Base-by-base conservation (phyloP, 805 yeast genomes). In the Wickerhamiella brachini region DNA sequence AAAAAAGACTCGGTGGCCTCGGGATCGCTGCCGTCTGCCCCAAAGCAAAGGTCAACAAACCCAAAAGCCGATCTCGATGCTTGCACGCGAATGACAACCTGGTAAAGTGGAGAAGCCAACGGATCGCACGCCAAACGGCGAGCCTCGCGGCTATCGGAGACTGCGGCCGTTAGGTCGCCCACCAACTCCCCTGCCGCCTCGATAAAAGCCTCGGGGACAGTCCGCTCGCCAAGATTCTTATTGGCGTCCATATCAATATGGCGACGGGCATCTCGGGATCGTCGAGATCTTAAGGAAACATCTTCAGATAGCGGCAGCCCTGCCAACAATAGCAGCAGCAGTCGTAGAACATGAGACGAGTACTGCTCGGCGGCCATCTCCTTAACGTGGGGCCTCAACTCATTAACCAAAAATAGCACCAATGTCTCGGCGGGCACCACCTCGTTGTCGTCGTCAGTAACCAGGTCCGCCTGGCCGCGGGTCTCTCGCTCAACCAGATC, bases 261-360 rank as follows among this genome's bases (percentile, higher is more conserved):
- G 64, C 88, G 88, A 65, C 97, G 79, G 6, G 97, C 96, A 23
- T 59, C 66, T 80, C 83, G 66, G 79, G 88, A 48, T 87, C 84
- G 67, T 75, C 86, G 87, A 26, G 94, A 83, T 63, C 97, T 77
- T 57, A 87, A 71, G 5, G 83, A 76, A 10, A 60, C 0, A 89
- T 83, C 61, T 80, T 80, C 23, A 81, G 74, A 93, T 50, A 88
- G 67, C 51, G 80, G 81, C 58, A 81, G 81, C 3, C 95, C 96
- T 1, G 93, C 73, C 34, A 87, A 65, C 13, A 88, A 75, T 49
- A 88, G 69, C 29, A 93, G 68, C 7, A 86, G 57, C 26, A 87
- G 68, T 61, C 97, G 75, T 49, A 93, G 67, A 7, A 85, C 87
- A 66, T 90, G 98, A 0, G 97, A 85, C 0, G 90, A 90, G 62